A percentile compares a stretch with the other conserved stretches of the same genome.
Conservation (phyloP, 1,284 basidiomycete species). For the Ceratobasidium papillatum region DNA sequence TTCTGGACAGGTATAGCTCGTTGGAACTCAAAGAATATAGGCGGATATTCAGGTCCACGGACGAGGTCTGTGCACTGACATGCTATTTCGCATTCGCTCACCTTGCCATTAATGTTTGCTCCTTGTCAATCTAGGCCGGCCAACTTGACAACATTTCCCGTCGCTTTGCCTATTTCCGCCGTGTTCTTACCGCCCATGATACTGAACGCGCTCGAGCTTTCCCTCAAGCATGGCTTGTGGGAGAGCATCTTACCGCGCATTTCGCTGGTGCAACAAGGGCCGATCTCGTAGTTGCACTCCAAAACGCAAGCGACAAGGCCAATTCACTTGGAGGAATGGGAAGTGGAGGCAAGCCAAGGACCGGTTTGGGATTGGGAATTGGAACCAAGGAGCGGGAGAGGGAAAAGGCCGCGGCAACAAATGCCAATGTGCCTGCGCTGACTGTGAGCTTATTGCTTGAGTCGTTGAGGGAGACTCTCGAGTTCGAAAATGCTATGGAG, state of each 20-base stretch:
- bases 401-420: constrained; percentile 47
- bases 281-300: constrained; percentile 26
- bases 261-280: constrained; percentile 82
- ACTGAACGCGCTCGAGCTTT: constrained; percentile 86
- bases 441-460: constrained; percentile 84
- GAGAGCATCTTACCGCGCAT: constrained; percentile 78
- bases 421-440: constrained; percentile 58
- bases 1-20: constrained; percentile 90
- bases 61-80: constrained; percentile 64
- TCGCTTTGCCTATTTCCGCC: constrained; percentile 94
- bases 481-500: constrained; percentile 83
- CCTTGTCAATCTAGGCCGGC: constrained; percentile 63
- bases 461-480: constrained; percentile 81
- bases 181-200: constrained; percentile 90
- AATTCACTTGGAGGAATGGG: not conserved
- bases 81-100: not conserved
- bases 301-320: constrained; percentile 26
- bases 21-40: constrained; percentile 96
- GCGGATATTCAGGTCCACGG: constrained; percentile 90
- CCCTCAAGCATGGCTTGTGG: constrained; percentile 83
- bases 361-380: not conserved
- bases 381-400: constrained; percentile 42
- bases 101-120: not conserved
- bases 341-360: not conserved
- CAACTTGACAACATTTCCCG: constrained; percentile 95